Evolutionary conservation across 78 protist genomes (phyloP).

Genomic region (Cavenderia fasciculata): DNA sequence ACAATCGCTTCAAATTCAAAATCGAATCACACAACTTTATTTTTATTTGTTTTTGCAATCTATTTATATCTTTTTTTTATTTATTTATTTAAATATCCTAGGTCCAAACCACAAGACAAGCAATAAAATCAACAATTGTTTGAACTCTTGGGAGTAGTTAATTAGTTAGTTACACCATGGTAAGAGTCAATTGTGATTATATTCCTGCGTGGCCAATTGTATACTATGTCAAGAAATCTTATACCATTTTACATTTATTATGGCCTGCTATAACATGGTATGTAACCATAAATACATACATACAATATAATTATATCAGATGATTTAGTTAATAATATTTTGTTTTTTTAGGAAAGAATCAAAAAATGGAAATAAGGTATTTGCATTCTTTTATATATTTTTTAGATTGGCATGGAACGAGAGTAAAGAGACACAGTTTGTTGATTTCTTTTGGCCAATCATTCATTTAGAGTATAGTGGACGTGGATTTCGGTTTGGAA

Average conservation of each 20-base stretch:
- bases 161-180: not conserved
- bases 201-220: conserved; percentile 66
- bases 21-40: no score
- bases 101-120: no score
- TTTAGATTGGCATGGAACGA: conserved; percentile 59
- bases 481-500: conserved; percentile 57
- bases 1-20: no score
- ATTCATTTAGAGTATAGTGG: conserved; percentile 45
- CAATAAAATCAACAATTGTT: no score
- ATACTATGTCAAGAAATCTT: conserved; percentile 15
- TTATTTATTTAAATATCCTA: no score
- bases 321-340: not conserved
- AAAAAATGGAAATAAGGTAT: conserved; percentile 24
- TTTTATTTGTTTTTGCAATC: no score
- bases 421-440: conserved; percentile 4
- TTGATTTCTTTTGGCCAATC: conserved; percentile 70
- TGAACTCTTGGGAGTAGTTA: no score
- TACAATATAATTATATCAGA: not conserved
- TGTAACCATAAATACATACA: not conserved
- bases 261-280: conserved; percentile 74
- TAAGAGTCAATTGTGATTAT: conserved; percentile 19
- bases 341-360: conserved; percentile 30
- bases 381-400: conserved; percentile 50
- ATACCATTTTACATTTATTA: conserved; percentile 19
- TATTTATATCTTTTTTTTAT: no score